phyloP scores from a whole-genome alignment of 345 rosid genomes.

The Lagerstroemia speciosa region DNA sequence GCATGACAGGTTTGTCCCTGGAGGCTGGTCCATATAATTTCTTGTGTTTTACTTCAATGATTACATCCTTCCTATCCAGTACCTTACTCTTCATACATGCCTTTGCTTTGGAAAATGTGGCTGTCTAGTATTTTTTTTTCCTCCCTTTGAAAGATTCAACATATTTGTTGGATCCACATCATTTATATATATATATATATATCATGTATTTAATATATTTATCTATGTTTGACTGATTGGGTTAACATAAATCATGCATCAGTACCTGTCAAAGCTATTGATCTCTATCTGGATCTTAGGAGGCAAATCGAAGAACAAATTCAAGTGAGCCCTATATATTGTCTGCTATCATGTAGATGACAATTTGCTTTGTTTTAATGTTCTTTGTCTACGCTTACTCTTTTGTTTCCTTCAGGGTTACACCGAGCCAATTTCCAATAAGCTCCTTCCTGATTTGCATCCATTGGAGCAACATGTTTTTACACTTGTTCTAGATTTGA shows the following conservation, averaged over 20 bases:
- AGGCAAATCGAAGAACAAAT: slow-evolving; percentile 69
- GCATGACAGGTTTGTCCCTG: slow-evolving; percentile 41
- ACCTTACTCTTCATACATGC: neutral
- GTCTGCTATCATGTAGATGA: too few relatives aligned
- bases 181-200: neutral
- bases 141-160: neutral
- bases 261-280: slow-evolving; percentile 76
- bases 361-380: too few relatives aligned
- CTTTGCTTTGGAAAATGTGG: neutral
- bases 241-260: slow-evolving; percentile 12
- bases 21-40: neutral
- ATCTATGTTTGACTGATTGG: neutral
- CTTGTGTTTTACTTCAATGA: neutral
- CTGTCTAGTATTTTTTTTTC: neutral
- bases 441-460: slow-evolving; percentile 95
- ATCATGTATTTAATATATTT: neutral
- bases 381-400: neutral
- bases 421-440: slow-evolving; percentile 86
- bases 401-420: slow-evolving; percentile 35
- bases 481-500: slow-evolving; percentile 90
- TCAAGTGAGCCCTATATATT: slow-evolving; percentile 26
- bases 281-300: slow-evolving; percentile 79
- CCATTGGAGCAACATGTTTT: slow-evolving; percentile 74
- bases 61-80: neutral
- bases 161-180: neutral